Base-by-base conservation (phyloP, 805 yeast genomes). In the Kregervanrija pseudodelftensis region DNA sequence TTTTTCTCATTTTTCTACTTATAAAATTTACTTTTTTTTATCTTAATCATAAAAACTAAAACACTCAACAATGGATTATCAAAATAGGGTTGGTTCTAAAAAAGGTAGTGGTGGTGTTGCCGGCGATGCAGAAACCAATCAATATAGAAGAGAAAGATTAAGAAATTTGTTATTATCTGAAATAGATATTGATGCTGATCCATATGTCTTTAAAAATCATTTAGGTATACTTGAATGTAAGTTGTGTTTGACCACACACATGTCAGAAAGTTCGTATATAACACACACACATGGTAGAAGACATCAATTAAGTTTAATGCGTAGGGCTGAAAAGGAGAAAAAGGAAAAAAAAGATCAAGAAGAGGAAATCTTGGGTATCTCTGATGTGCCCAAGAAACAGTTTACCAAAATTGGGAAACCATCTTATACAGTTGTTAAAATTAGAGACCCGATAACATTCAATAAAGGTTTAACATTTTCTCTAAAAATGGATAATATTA, bases 41-140 rank as follows among this genome's bases (percentile, higher is more conserved):
- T 22, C 7, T 7, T 22, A 5, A 22, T 22, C 28, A 22, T 5
- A 22, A 7, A 5, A 22, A 22, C 7, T 22, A 22, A 22, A 22
- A 7, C 8, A 22, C 7, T 35, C 12, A 33, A 48, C 35, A 5
- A 89, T 89, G 97, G 96, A 89, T 61, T 86, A 86, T 58, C 90
- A 87, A 50, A 85, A 85, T 53, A 67, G 96, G 56, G 95, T 85
- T 2, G 96, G 96, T 38, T 83, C 95, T 7, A 89, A 89, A 64
- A 80, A 86, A 60, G 96, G 96, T 33, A 78, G 83, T 30, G 97
- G 96, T 52, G 96, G 95, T 7, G 70, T 89, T 14, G 96, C 96
- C 1, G 85, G 85, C 5, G 67, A 70, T 37, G 76, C 79, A 15
- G 89, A 84, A 51, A 70, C 81, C 7, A 85, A 85, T 55, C 76